Evolutionary conservation across 2,329 filamentous ascomycete species (phyloP).

Genomic region (Alternaria longipes): DNA sequence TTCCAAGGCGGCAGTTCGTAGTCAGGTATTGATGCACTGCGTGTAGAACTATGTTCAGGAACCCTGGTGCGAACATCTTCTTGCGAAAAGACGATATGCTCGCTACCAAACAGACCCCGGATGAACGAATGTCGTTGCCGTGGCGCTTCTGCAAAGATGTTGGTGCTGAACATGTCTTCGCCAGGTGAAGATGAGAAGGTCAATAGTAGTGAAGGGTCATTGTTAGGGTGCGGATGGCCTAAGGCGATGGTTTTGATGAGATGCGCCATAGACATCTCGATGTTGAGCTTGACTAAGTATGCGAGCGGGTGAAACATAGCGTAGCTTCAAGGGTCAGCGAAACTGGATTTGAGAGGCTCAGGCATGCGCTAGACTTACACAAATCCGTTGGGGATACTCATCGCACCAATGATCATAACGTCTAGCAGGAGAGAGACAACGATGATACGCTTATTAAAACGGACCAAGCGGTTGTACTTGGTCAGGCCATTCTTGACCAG

Average conservation of each 20-base stretch:
- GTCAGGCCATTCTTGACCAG: constrained; percentile 37
- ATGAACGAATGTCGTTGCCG: constrained; percentile 18
- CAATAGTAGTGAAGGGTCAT: background rate
- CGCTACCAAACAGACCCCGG: constrained; percentile 16
- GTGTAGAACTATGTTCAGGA: constrained; percentile 19
- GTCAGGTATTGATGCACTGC: constrained; percentile 7
- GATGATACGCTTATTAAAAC: constrained; percentile 40
- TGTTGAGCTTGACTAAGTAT: constrained; percentile 59
- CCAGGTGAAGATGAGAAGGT: constrained; percentile 7
- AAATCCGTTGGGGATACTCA: constrained; percentile 54
- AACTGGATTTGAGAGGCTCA: background rate
- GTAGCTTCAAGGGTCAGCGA: constrained; percentile 40
- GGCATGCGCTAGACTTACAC: constrained; percentile 39
- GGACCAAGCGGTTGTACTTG: constrained; percentile 39
- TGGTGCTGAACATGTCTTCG: background rate
- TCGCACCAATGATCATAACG: constrained; percentile 53
- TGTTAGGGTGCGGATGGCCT: constrained; percentile 12
- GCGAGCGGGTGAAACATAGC: constrained; percentile 59
- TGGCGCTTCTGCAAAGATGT: constrained; percentile 10
- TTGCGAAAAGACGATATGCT: background rate
- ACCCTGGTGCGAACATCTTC: constrained; percentile 9
- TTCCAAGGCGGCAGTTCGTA: background rate
- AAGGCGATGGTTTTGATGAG: constrained; percentile 50
- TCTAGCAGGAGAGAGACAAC: constrained; percentile 39
- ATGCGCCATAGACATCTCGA: constrained; percentile 46